phyloP scores from a whole-genome alignment of 306 rosid genomes.

The Delonix regia region DNA sequence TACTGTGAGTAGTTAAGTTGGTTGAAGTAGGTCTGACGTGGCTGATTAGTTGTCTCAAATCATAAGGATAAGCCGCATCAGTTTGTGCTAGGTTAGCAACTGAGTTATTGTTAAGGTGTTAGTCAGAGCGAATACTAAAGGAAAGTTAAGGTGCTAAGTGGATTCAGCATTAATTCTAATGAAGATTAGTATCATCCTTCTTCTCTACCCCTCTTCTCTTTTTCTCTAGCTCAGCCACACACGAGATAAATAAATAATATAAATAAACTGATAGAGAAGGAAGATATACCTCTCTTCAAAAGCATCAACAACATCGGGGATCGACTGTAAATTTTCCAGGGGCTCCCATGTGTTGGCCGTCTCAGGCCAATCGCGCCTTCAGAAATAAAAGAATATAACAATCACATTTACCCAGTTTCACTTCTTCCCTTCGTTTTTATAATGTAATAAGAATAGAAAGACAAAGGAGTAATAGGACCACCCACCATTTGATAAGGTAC shows the following conservation, averaged over 20 bases:
- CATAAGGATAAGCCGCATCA: background rate
- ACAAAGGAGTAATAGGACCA: constrained; percentile 11
- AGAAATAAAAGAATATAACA: constrained; percentile 20
- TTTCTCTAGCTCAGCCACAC: constrained; percentile 21
- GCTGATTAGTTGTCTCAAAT: background rate
- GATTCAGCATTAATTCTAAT: constrained; percentile 11
- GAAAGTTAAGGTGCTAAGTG: background rate
- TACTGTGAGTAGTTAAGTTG: background rate
- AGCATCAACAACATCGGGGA: constrained; percentile 72
- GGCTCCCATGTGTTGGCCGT: constrained; percentile 98
- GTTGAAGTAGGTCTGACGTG: background rate
- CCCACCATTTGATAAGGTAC: constrained; percentile 90
- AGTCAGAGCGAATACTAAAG: background rate
- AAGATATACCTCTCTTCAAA: constrained; percentile 74
- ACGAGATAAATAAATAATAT: no score
- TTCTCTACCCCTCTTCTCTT: background rate
- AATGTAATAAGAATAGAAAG: constrained; percentile 11
- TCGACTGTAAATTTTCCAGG: constrained; percentile 66
- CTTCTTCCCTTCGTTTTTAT: background rate
- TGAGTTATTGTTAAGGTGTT: background rate
- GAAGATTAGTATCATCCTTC: constrained; percentile 6
- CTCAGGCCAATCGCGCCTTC: constrained; percentile 92
- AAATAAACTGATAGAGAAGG: background rate
- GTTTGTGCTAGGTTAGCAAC: background rate
- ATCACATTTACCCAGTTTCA: constrained; percentile 7